A percentile compares a stretch with the other conserved stretches of the same genome.
phyloP scores from a whole-genome alignment of 2,329 filamentous ascomycete species.

The Talaromyces sp. region DNA sequence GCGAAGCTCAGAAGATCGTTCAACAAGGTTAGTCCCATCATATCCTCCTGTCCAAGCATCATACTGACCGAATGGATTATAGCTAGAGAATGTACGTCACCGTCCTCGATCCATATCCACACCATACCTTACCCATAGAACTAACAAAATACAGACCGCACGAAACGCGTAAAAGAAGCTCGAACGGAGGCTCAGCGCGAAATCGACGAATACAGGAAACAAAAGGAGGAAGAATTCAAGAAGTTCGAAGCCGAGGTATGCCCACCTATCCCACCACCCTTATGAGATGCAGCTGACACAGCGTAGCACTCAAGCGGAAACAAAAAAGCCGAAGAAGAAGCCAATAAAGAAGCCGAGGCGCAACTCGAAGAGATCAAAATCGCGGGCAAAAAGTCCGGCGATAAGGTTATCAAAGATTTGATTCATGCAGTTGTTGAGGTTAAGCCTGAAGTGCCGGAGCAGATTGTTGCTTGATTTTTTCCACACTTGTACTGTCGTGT shows the following conservation, averaged over 20 bases:
- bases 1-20: slow-evolving; percentile 98
- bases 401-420: slow-evolving; percentile 76
- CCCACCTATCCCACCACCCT: not conserved
- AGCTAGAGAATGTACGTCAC: slow-evolving; percentile 79
- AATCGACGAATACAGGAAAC: slow-evolving; percentile 83
- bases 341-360: slow-evolving; percentile 73
- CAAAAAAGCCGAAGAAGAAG: slow-evolving; percentile 73
- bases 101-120: not conserved
- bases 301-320: slow-evolving; percentile 86
- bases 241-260: slow-evolving; percentile 78
- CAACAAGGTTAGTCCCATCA: slow-evolving; percentile 69
- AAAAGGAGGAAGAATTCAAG: slow-evolving; percentile 94
- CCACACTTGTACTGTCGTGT: not conserved
- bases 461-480: slow-evolving; percentile 29
- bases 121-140: slow-evolving; percentile 17
- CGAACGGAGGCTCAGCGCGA: slow-evolving; percentile 96
- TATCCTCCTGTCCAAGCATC: not conserved
- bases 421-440: slow-evolving; percentile 81
- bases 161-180: slow-evolving; percentile 95
- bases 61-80: slow-evolving; percentile 19
- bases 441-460: slow-evolving; percentile 64
- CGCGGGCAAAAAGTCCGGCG: slow-evolving; percentile 74
- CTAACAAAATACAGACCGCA: slow-evolving; percentile 62
- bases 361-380: slow-evolving; percentile 79
- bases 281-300: not conserved